Evolutionary conservation across 129 eudicot genomes (phyloP).

Genomic region (Kitagawia praeruptora): DNA sequence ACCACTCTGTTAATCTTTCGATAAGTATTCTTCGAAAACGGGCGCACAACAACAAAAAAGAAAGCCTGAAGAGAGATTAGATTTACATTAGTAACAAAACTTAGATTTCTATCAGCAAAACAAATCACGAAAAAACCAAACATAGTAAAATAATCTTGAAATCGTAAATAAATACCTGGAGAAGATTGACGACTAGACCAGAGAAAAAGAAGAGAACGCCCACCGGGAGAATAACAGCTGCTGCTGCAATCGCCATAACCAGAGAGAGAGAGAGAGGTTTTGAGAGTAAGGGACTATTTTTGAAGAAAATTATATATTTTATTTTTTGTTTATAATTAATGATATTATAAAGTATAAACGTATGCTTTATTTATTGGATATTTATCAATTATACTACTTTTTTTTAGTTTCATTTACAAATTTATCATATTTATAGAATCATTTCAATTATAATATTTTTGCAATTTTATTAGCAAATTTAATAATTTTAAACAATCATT

Average conservation of each 20-base stretch:
- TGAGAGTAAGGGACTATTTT: background rate
- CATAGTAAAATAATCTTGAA: background rate
- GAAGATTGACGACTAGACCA: constrained; percentile 69
- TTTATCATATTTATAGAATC: too few species aligned
- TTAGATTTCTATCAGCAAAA: background rate
- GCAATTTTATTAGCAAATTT: too few species aligned
- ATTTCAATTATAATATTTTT: too few species aligned
- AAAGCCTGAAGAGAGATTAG: constrained; percentile 36
- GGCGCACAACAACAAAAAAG: constrained; percentile 59
- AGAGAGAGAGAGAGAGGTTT: background rate
- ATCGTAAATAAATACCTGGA: constrained; percentile 37
- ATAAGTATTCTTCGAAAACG: constrained; percentile 67
- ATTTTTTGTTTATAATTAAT: too few species aligned
- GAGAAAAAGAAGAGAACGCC: constrained; percentile 78
- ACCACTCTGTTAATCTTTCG: constrained; percentile 67
- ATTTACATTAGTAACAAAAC: background rate
- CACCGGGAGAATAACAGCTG: constrained; percentile 64
- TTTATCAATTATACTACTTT: too few species aligned
- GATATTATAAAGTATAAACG: too few species aligned
- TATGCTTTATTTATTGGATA: too few species aligned
- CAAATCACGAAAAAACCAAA: background rate
- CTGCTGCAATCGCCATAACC: constrained; percentile 73
- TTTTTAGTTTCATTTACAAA: too few species aligned
- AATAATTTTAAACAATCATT: too few species aligned
- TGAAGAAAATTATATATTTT: too few species aligned